Percentiles rank a stretch among this genome's conserved stretches.
These are phyloP conservation scores for Verticillium nubilum DNA, from an alignment of 2,329 filamentous ascomycete species.

Conservation along the genomic window DNA sequence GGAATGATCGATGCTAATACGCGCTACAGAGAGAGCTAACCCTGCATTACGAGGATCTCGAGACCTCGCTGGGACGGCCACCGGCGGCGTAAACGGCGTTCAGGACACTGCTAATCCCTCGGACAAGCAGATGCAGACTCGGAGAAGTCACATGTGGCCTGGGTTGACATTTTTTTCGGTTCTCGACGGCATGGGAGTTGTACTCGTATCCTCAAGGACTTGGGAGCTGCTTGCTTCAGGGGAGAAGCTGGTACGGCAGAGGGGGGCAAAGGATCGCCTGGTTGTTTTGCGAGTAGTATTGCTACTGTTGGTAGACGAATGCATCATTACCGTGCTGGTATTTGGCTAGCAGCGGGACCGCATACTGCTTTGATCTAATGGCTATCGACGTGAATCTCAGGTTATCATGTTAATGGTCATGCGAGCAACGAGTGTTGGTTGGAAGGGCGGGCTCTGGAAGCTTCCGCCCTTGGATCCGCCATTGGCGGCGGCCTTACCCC, in stretches of 20 bases:
- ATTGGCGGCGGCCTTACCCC: not conserved
- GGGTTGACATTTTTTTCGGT: not conserved
- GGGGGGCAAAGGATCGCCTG: not conserved
- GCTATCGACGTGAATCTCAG: not conserved
- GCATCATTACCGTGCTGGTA: not conserved
- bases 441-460: not conserved
- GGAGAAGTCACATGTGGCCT: not conserved
- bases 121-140: not conserved
- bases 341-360: not conserved
- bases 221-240: not conserved
- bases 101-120: not conserved
- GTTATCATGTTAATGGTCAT: not conserved
- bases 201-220: not conserved
- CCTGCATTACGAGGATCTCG: constrained; percentile 56
- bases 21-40: constrained; percentile 50
- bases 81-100: not conserved
- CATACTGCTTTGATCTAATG: not conserved
- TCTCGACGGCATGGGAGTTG: not conserved
- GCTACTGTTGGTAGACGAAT: not conserved
- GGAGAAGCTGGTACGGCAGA: constrained; percentile 1
- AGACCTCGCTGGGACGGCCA: constrained; percentile 31
- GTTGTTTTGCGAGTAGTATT: not conserved
- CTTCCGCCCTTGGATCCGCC: not conserved
- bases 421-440: not conserved
- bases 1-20: constrained; percentile 8